A percentile compares a stretch with the other conserved stretches of the same genome.
These are phyloP conservation scores for Piloderma croceum DNA, from an alignment of 768 basidiomycete species.

Conservation along the genomic window DNA sequence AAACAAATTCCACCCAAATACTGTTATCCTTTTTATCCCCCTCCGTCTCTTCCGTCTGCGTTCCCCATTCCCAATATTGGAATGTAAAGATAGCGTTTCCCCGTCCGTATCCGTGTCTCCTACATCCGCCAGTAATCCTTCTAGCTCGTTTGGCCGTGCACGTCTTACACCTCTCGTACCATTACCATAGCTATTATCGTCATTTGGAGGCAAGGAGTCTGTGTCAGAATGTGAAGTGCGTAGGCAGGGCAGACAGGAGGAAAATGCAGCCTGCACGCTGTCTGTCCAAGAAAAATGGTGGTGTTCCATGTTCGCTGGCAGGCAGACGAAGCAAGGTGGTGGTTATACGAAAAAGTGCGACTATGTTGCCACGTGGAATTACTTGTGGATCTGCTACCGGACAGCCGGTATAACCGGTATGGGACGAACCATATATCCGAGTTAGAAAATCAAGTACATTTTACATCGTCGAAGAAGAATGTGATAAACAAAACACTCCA, in stretches of 20 bases:
- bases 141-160: constrained; percentile 39
- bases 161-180: constrained; percentile 15
- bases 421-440: constrained; percentile 63
- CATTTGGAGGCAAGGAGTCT: constrained; percentile 36
- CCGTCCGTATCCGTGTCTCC: constrained; percentile 47
- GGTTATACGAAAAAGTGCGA: no score
- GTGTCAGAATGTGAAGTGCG: constrained; percentile 19
- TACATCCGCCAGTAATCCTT: constrained; percentile 44
- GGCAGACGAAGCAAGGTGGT: no score
- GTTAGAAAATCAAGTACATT: constrained; percentile 3
- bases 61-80: constrained; percentile 42
- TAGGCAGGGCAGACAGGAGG: constrained; percentile 58
- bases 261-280: constrained; percentile 49
- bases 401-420: constrained; percentile 71
- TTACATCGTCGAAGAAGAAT: neutral
- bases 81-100: constrained; percentile 62
- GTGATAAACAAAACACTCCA: neutral
- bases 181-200: constrained; percentile 23
- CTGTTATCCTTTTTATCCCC: constrained; percentile 37
- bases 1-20: constrained; percentile 67
- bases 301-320: no score
- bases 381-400: constrained; percentile 64
- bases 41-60: constrained; percentile 28
- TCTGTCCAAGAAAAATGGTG: constrained; percentile 56
- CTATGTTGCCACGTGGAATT: no score